Evolutionary conservation across 805 yeast genomes (phyloP).

Genomic region (Metschnikowia henanensis): DNA sequence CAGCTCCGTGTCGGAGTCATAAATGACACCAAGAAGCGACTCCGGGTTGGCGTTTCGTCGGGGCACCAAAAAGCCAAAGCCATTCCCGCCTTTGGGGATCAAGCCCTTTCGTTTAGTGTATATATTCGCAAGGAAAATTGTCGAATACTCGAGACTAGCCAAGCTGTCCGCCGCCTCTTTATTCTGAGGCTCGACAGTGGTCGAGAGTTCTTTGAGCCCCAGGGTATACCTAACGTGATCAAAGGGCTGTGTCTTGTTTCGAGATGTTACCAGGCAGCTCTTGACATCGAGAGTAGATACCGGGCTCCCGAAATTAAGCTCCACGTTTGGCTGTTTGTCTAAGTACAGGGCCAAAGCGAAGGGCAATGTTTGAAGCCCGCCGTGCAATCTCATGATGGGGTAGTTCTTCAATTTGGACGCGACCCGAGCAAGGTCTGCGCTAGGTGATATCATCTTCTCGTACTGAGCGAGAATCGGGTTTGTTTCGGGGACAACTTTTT

Average conservation of each 20-base stretch:
- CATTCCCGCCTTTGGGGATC: conserved; percentile 43
- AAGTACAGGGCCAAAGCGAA: conserved; percentile 40
- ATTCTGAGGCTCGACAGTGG: conserved; percentile 20
- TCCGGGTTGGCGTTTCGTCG: conserved; percentile 46
- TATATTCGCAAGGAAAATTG: conserved; percentile 67
- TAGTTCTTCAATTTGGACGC: conserved; percentile 43
- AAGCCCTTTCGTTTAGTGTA: conserved; percentile 44
- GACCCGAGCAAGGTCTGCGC: conserved; percentile 37
- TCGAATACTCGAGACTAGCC: conserved; percentile 38
- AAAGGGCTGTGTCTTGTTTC: conserved; percentile 21
- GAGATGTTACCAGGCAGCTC: conserved; percentile 12
- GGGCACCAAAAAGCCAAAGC: conserved; percentile 92
- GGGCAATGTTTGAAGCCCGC: conserved; percentile 60
- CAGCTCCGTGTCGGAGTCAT: conserved; percentile 82
- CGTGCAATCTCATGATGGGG: conserved; percentile 60
- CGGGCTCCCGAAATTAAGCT: conserved; percentile 30
- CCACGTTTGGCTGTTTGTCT: conserved; percentile 38
- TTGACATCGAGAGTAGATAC: conserved; percentile 23
- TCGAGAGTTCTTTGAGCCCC: conserved; percentile 42
- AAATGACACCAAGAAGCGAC: conserved; percentile 79
- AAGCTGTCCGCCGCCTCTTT: conserved; percentile 15
- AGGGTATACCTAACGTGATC: conserved; percentile 65
- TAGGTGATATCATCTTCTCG: conserved; percentile 38
- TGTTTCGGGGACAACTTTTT: conserved; percentile 7
- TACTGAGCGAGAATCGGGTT: conserved; percentile 33